Evolutionary conservation across 768 basidiomycete genomes (phyloP).

Genomic region (Hygrocybe punicea): DNA sequence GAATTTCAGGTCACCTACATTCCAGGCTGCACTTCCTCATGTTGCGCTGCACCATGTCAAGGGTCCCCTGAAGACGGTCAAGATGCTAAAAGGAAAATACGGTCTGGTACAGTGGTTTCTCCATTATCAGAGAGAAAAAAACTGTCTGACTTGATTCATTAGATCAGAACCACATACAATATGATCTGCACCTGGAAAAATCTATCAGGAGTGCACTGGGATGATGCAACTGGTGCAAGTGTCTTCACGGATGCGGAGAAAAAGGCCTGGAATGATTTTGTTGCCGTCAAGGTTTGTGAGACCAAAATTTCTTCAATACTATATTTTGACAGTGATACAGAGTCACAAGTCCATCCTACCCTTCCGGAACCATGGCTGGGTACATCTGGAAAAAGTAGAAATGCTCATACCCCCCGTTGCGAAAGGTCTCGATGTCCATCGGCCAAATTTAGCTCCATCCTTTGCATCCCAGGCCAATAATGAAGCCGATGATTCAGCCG

Average conservation of each 20-base stretch:
- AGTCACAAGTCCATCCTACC: neutral
- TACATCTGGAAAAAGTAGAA: neutral
- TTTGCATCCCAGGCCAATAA: neutral
- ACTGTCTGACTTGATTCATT: neutral
- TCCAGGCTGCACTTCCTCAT: slow-evolving; percentile 2
- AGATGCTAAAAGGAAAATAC: neutral
- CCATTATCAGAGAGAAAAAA: slow-evolving; percentile 4
- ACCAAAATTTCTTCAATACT: neutral
- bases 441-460: neutral
- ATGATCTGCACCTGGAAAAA: neutral
- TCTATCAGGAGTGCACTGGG: neutral
- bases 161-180: neutral
- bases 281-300: neutral
- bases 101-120: slow-evolving; percentile 15
- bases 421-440: neutral
- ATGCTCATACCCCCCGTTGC: neutral
- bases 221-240: neutral
- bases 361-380: neutral
- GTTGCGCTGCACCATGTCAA: slow-evolving; percentile 8
- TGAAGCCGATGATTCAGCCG: too few species aligned
- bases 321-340: neutral
- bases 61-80: slow-evolving; percentile 11
- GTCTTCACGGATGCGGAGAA: neutral
- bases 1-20: slow-evolving; percentile 20
- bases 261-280: neutral